Percentiles rank a stretch among this genome's conserved stretches.
Conservation (phyloP, 2,329 filamentous ascomycete genomes). For the Colletotrichum filicis region DNA sequence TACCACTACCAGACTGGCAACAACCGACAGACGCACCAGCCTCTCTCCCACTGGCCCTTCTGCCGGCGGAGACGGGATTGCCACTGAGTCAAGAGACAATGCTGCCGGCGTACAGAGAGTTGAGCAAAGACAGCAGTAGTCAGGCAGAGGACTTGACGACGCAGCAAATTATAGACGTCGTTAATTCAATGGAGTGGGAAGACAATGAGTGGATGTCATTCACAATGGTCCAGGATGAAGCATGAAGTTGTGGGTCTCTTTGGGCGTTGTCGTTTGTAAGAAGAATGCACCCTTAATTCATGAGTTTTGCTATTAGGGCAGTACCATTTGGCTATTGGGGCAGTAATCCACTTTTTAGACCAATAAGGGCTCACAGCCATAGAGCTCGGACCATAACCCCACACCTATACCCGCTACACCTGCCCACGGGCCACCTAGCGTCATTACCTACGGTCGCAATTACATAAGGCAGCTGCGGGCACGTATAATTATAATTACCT, state of each 20-base stretch:
- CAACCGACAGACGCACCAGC: background rate
- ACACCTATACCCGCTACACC: too few relatives aligned
- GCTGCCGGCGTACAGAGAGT: background rate
- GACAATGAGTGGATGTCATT: slow-evolving; percentile 31
- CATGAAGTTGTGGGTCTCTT: background rate
- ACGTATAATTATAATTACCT: too few relatives aligned
- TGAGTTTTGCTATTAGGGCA: too few relatives aligned
- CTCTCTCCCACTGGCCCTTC: background rate
- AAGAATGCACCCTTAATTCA: background rate
- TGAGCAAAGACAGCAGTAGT: slow-evolving; percentile 14
- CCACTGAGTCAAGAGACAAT: background rate
- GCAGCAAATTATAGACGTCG: slow-evolving; percentile 30
- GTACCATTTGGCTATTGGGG: too few relatives aligned
- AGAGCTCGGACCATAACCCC: too few relatives aligned
- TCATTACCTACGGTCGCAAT: too few relatives aligned
- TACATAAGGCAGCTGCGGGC: too few relatives aligned
- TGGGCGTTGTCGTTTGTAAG: too few relatives aligned
- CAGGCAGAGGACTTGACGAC: slow-evolving; percentile 28
- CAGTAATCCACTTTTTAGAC: too few relatives aligned
- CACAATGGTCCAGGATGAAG: slow-evolving; percentile 10
- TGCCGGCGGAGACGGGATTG: background rate
- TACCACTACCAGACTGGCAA: background rate
- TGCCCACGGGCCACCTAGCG: too few relatives aligned
- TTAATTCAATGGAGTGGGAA: slow-evolving; percentile 28
- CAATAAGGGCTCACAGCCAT: too few relatives aligned